Evolutionary conservation across 1,284 basidiomycete genomes (phyloP), one percentile per base, ranked within the genome.

Genomic region (Ustilago xerochloae): DNA sequence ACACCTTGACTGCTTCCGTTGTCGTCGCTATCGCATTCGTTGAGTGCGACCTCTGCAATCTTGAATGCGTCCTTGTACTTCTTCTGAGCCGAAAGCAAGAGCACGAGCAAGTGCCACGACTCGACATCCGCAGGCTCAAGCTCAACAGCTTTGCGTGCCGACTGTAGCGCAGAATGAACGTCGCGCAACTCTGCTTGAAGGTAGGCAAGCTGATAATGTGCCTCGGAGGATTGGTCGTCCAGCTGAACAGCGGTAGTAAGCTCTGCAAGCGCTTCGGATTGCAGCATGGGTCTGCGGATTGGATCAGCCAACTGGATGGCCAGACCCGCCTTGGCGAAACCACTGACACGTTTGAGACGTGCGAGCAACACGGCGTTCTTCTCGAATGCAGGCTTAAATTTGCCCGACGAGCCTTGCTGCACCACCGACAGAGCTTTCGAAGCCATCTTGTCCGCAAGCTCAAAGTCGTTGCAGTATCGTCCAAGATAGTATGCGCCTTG

Each of bases 31-130:
- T 84, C 80, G 41, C 78, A 77, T 52, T 80, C 75, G 49, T 60
- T 67, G 13, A 84, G 74, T 20, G 81, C 92, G 3, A 90, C 87
- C 57, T 94, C 93, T 47, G 95, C 86, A 3, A 96, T 90, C 58
- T 90, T 90, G 43, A 87, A 87, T 0, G 95, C 94, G 6, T 90
- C 91, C 32, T 86, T 85, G 92, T 92, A 94, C 79, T 95, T 91
- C 65, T 92, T 93, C 32, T 88, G 87, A 6, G 92, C 91, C 0
- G 91, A 90, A 10, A 95, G 87, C 15, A 97, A 85, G 6, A 99
- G 86, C 0, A 92, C 93, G 0, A 98, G 88, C 16, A 98, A 88
- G 85, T 98, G 96, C 96, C 95, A 98, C 59, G 92, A 90, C 39
- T 92, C 88, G 26, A 92, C 87, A 75, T 92, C 91, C 24, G 86